Evolutionary conservation across 2,329 filamentous ascomycete species (phyloP), one percentile per base, ranked within the genome.

Genomic region (Simplicillium aogashimaense): DNA sequence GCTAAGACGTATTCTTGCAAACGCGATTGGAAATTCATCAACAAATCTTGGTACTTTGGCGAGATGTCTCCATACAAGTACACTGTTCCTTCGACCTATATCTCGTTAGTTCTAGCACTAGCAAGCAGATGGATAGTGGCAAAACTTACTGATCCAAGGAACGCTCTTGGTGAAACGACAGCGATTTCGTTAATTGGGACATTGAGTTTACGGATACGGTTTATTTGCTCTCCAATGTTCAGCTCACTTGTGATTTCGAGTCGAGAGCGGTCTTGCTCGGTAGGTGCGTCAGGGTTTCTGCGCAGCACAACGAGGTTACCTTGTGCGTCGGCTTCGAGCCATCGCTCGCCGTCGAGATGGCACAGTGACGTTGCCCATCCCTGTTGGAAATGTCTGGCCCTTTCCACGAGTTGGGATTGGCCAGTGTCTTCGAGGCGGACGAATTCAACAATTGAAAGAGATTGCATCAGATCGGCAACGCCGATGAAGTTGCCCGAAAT

Each of bases 391-490:
- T 95, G 86, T 15, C 89, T 75, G 3, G 83, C 84, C 3, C 84
- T 69, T 65, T 95, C 87, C 1, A 70, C 68, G 7, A 97, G 69
- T 39, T 69, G 74, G 40, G 81, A 75, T 10, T 71, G 63, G n/a
- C 74, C 60, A 1, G 73, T 76, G 3, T 74, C 63, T 16, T 69
- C 58, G 2, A 77, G 72, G 3, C 72, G 70, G 0, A 70, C 66
- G 54, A 83, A 92, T 54, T 92, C 72, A 8, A 95, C 68, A 6
- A 97, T 65, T 1, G 83, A 81, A 17, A 94, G 69, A 2, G 86
- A 94, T 63, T 97, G 95, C 85, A 95, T 95, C 35, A 98, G 66
- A 54, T 98, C 92, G 1, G 83, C 85, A 9, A 97, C 80, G 0
- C 85, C 86, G 46, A 98, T 89, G 17, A 76, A 70, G 49, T 82